These are phyloP conservation scores for Brassica cretica DNA, from an alignment of 345 rosid species.

Conservation along the genomic window DNA sequence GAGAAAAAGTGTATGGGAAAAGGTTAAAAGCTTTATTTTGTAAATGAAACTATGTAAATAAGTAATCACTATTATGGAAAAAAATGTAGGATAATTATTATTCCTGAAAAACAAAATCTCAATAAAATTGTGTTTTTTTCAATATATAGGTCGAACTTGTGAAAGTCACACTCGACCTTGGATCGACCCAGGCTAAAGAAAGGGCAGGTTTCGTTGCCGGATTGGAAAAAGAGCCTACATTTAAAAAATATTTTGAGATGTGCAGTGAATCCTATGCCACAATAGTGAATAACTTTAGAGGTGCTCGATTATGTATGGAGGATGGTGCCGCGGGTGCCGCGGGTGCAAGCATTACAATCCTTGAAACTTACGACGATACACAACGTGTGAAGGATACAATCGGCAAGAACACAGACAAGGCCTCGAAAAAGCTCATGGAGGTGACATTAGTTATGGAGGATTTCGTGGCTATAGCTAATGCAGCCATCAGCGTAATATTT, in stretches of 20 bases:
- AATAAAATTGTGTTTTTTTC: background rate
- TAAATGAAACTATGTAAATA: background rate
- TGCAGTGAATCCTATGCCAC: background rate
- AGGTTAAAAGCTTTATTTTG: background rate
- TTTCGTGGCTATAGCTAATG: background rate
- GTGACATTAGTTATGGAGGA: background rate
- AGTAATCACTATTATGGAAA: background rate
- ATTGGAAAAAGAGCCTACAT: background rate
- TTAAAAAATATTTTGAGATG: background rate
- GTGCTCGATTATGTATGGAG: background rate
- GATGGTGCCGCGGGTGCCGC: background rate
- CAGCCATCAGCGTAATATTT: background rate
- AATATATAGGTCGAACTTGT: background rate
- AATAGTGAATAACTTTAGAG: background rate
- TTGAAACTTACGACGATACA: background rate
- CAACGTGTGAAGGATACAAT: background rate
- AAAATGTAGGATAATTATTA: background rate
- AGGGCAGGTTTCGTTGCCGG: background rate
- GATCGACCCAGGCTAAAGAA: background rate
- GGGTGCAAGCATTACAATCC: background rate
- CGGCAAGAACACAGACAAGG: background rate
- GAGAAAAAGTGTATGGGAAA: background rate
- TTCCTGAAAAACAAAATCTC: background rate
- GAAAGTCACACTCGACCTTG: background rate
- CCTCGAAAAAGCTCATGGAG: background rate